Evolutionary conservation across 1,284 basidiomycete species (phyloP).

Genomic region (Marasmius tenuissimus): DNA sequence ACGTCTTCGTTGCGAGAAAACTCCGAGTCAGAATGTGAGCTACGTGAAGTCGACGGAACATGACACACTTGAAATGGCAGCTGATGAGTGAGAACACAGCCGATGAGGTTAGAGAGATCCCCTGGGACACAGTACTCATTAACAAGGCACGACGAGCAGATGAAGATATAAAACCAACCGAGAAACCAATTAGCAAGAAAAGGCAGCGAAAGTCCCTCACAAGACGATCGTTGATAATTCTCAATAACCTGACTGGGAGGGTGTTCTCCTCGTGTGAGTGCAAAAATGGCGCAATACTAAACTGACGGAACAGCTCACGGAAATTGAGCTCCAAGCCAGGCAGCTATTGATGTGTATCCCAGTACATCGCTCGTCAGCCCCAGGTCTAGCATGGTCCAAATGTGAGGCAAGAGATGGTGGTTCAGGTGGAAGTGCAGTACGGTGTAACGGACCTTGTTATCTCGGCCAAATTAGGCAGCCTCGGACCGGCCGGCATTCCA

Average conservation of each 20-base stretch:
- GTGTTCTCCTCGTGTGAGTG: conserved; percentile 12
- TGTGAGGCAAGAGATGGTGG: not conserved
- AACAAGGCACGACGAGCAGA: conserved; percentile 1
- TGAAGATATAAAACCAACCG: conserved; percentile 48
- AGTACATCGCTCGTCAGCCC: conserved; percentile 50
- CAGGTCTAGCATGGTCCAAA: not conserved
- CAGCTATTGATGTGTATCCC: conserved; percentile 79
- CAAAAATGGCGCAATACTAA: not conserved
- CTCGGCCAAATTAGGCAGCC: no score
- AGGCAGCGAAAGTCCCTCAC: conserved; percentile 85
- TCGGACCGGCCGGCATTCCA: no score
- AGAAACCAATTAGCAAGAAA: conserved; percentile 90
- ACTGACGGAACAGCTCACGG: conserved; percentile 64
- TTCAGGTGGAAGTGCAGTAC: not conserved
- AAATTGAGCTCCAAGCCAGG: conserved; percentile 90
- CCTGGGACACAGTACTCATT: conserved; percentile 43
- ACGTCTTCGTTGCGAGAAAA: conserved; percentile 55
- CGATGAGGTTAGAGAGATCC: conserved; percentile 87
- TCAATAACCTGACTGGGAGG: conserved; percentile 71
- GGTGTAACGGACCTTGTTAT: not conserved
- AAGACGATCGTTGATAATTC: conserved; percentile 73
- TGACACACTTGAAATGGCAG: conserved; percentile 86
- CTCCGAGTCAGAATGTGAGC: conserved; percentile 3
- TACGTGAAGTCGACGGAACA: not conserved
- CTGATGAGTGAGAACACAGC: conserved; percentile 88